A percentile compares a stretch with the other conserved stretches of the same genome.
phyloP scores from a whole-genome alignment of 169 alveolate genomes.

The Plasmodium berghei region DNA sequence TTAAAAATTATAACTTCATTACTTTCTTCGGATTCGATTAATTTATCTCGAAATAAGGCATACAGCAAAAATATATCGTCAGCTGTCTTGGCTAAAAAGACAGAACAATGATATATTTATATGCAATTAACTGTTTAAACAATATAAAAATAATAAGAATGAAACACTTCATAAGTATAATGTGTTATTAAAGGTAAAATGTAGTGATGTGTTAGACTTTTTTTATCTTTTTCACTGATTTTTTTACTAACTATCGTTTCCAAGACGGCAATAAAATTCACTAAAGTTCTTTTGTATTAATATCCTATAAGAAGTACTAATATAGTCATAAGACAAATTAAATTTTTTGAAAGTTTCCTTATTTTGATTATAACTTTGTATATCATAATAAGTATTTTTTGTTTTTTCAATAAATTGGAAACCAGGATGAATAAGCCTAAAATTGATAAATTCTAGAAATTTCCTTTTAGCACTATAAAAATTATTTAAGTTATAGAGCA shows the following conservation, averaged over 20 bases:
- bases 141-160: no score
- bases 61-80: constrained; percentile 47
- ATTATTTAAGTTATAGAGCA: constrained; percentile 25
- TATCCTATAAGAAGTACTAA: no score
- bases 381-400: neutral
- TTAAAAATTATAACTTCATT: constrained; percentile 36
- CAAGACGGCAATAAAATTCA: no score
- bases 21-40: constrained; percentile 39
- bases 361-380: neutral
- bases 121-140: no score
- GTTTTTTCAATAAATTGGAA: neutral
- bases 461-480: constrained; percentile 62
- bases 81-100: constrained; percentile 12
- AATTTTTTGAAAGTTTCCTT: constrained; percentile 5
- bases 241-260: no score
- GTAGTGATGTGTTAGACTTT: no score
- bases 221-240: no score
- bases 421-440: constrained; percentile 14
- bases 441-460: constrained; percentile 45
- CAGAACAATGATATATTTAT: neutral
- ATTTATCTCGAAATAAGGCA: constrained; percentile 30
- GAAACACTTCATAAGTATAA: no score
- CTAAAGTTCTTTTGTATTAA: no score
- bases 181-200: no score
- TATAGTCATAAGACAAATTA: neutral